Evolutionary conservation across 1,284 basidiomycete genomes (phyloP).

Genomic region (Cryptococcus sp.): DNA sequence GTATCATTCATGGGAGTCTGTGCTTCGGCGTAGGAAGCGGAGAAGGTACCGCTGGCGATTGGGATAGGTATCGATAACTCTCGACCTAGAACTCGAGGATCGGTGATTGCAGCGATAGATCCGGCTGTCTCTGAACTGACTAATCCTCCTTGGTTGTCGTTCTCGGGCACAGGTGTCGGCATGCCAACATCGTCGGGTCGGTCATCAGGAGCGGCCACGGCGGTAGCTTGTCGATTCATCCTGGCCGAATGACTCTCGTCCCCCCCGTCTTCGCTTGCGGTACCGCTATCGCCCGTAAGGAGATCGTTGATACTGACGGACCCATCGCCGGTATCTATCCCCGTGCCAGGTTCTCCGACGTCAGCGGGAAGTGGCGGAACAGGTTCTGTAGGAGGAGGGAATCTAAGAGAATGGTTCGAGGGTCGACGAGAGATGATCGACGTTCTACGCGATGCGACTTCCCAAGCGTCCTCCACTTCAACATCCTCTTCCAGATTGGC

Average conservation of each 20-base stretch:
- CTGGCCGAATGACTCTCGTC: conserved; percentile 6
- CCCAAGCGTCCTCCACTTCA: conserved; percentile 60
- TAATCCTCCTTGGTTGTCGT: conserved; percentile 1
- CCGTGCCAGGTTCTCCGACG: conserved; percentile 17
- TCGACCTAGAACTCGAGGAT: background rate
- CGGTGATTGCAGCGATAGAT: background rate
- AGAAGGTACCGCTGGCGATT: no score
- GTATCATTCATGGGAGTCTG: conserved; percentile 52
- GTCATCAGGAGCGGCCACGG: conserved; percentile 9
- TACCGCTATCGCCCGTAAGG: conserved; percentile 7
- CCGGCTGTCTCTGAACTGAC: background rate
- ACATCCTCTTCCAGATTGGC: conserved; percentile 96
- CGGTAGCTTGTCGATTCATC: conserved; percentile 17
- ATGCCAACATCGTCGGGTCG: conserved; percentile 3
- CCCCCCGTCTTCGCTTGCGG: conserved; percentile 12
- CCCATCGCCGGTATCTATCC: conserved; percentile 11
- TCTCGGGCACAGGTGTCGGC: conserved; percentile 9
- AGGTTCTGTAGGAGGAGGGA: conserved; percentile 7
- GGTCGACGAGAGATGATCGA: conserved; percentile 38
- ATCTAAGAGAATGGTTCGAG: conserved; percentile 34
- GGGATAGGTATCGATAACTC: background rate
- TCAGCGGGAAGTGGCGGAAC: conserved; percentile 4
- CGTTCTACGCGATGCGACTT: conserved; percentile 42
- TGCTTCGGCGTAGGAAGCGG: conserved; percentile 5
- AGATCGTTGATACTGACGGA: conserved; percentile 23